These are phyloP conservation scores for Ascochyta koolunga DNA, from an alignment of 2,329 filamentous ascomycete genomes.

Conservation along the genomic window DNA sequence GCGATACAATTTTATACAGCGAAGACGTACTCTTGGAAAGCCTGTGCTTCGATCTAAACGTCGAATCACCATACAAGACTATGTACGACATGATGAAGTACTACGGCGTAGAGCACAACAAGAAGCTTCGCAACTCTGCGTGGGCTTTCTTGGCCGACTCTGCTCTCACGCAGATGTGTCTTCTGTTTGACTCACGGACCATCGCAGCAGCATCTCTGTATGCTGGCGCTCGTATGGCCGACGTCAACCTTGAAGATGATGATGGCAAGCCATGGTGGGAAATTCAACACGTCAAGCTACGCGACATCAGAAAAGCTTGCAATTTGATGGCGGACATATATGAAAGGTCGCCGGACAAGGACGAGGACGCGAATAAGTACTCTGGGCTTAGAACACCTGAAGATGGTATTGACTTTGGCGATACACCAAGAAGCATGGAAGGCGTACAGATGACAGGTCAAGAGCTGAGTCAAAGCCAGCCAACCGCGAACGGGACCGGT, in stretches of 20 bases:
- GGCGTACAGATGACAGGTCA: slow-evolving; percentile 27
- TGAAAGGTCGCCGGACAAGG: slow-evolving; percentile 49
- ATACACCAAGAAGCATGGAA: slow-evolving; percentile 39
- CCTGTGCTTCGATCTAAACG: slow-evolving; percentile 90
- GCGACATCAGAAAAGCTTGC: slow-evolving; percentile 74
- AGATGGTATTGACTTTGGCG: slow-evolving; percentile 43
- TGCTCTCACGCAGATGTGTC: slow-evolving; percentile 80
- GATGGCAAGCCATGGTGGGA: slow-evolving; percentile 88
- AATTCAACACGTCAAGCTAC: slow-evolving; percentile 71
- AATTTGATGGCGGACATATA: slow-evolving; percentile 71
- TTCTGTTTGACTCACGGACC: slow-evolving; percentile 78
- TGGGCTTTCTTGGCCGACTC: slow-evolving; percentile 96
- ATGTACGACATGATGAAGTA: slow-evolving; percentile 81
- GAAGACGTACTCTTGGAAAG: slow-evolving; percentile 92
- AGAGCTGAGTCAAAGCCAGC: slow-evolving; percentile 25
- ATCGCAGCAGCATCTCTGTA: slow-evolving; percentile 88
- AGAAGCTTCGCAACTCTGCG: slow-evolving; percentile 79
- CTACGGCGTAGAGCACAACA: slow-evolving; percentile 77
- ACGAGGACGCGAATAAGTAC: slow-evolving; percentile 54
- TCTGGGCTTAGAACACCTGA: slow-evolving; percentile 51
- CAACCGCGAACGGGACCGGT: slow-evolving; percentile 29
- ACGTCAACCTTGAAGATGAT: slow-evolving; percentile 73
- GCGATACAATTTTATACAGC: slow-evolving; percentile 88
- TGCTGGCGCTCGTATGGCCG: slow-evolving; percentile 78
- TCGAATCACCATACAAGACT: slow-evolving; percentile 85